Evolutionary conservation across 768 basidiomycete genomes (phyloP), one percentile per base, ranked within the genome.

Genomic region (Kwoniella newhampshirensis): DNA sequence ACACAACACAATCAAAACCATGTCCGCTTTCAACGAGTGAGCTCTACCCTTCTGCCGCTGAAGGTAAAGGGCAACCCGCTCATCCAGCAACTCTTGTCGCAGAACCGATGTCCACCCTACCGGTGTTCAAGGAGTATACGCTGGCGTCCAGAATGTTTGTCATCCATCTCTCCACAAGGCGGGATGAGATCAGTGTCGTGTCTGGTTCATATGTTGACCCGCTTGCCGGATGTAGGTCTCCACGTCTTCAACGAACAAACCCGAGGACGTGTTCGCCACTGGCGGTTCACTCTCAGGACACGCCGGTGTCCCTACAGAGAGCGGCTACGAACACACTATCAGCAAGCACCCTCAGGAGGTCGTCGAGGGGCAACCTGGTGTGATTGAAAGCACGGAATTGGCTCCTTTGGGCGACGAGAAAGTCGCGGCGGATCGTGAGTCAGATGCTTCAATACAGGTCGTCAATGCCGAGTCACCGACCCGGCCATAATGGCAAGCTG

Each of bases 371-470:
- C 42, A 41, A 28, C 59, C 56, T 13, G 66, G 66, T 3, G 32
- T 64, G n/a, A 67, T 64, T 45, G 66, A 67, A 40, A 39, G 36
- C 3, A 64, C 66, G n/a, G 59, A 67, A 35, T 32, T 67, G 4
- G 66, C 66, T 13, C 66, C 66, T 4, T 41, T 67, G 2, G 60
- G 60, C 13, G 51, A 64, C 20, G 62, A 62, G 20, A 61, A 62
- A 20, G 57, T 67, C 7, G 66, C 62, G 17, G 55, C 50, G 11
- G 66, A 63, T 36, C 62, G 66, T 67, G 48, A 60, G 65, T 63
- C 32, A 11, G 12, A 11, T 11, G 18, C 21, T 15, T 44, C 53
- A 37, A n/a, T 28, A 13, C 50, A 20, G 13, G 15, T 18, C 27
- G 44, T 23, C 49, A 12, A 8, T 25, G 7, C 13, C 26, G 47